A percentile compares a stretch with the other conserved stretches of the same genome.
Conservation (phyloP, 2,329 filamentous ascomycete genomes). For the Colletotrichum spaethianum region DNA sequence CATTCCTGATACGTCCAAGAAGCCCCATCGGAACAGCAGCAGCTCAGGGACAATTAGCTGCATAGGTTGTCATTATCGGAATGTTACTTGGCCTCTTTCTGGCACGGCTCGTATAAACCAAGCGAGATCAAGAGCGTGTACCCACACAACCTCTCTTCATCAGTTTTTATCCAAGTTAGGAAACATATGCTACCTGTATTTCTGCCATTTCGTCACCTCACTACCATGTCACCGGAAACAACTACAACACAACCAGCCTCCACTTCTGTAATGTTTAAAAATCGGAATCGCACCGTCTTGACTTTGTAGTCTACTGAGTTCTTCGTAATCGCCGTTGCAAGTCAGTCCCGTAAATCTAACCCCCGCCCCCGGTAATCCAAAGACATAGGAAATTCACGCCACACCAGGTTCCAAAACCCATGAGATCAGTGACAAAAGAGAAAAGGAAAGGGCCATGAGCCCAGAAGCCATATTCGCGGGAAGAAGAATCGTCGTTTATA, state of each 20-base stretch:
- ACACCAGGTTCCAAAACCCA: neutral
- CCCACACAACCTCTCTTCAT: neutral
- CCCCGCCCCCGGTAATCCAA: conserved; percentile 23
- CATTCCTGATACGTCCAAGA: neutral
- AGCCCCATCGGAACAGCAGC: neutral
- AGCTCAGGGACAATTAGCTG: neutral
- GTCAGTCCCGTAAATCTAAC: conserved; percentile 21
- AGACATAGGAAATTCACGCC: conserved; percentile 3
- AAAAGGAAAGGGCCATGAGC: neutral
- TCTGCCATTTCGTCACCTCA: neutral
- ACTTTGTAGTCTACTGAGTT: conserved; percentile 34
- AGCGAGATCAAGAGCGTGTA: neutral
- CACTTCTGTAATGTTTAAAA: too few species aligned
- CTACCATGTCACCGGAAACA: neutral
- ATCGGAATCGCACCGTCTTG: conserved; percentile 6
- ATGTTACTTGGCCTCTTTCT: too few species aligned
- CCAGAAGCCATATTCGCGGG: neutral
- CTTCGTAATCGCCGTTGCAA: conserved; percentile 29
- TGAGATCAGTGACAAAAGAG: neutral
- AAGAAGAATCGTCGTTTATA: conserved; percentile 63
- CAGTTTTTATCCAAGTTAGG: neutral
- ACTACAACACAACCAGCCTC: too few species aligned
- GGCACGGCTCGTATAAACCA: neutral
- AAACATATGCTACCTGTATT: neutral
- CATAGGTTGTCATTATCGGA: too few species aligned